These are phyloP conservation scores for Colletotrichum cuscutae DNA, from an alignment of 2,329 filamentous ascomycete species.

Conservation along the genomic window DNA sequence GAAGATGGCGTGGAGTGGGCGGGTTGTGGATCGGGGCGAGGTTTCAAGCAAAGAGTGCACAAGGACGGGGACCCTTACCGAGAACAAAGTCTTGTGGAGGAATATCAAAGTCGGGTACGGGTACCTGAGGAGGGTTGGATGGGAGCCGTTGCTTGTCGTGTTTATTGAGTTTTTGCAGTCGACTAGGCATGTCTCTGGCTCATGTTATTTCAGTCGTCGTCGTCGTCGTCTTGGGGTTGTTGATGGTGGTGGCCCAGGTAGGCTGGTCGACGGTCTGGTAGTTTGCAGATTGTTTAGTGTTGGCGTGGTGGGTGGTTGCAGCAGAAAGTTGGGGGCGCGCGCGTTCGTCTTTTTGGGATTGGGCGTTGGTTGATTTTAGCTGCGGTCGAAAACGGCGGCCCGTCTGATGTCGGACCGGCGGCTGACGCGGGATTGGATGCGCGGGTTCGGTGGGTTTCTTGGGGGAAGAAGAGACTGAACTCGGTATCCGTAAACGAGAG, in stretches of 20 bases:
- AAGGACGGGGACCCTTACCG: constrained; percentile 34
- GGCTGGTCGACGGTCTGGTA: constrained; percentile 5
- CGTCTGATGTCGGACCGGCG: constrained; percentile 23
- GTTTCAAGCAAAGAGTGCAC: constrained; percentile 20
- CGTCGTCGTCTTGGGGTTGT: not conserved
- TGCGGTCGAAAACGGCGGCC: constrained; percentile 24
- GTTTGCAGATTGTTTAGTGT: constrained; percentile 15
- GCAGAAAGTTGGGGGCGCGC: constrained; percentile 9
- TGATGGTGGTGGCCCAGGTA: not conserved
- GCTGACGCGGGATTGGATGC: constrained; percentile 17
- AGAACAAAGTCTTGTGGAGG: constrained; percentile 42
- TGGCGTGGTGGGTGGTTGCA: constrained; percentile 5
- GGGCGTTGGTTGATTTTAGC: not conserved
- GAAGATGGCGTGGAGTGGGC: not conserved
- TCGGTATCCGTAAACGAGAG: no score
- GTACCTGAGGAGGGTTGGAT: constrained; percentile 18
- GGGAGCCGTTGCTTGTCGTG: constrained; percentile 42
- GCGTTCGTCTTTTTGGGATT: constrained; percentile 18
- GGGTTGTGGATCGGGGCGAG: constrained; percentile 5
- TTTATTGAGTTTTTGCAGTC: constrained; percentile 40
- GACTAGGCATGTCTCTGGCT: constrained; percentile 45
- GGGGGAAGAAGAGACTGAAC: not conserved
- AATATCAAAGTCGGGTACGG: constrained; percentile 45
- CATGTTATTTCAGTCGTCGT: constrained; percentile 2
- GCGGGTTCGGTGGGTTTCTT: not conserved